A percentile compares a stretch with the other conserved stretches of the same genome.
Conservation (phyloP, 2,329 filamentous ascomycete species). For the Bipolaris bicolor region DNA sequence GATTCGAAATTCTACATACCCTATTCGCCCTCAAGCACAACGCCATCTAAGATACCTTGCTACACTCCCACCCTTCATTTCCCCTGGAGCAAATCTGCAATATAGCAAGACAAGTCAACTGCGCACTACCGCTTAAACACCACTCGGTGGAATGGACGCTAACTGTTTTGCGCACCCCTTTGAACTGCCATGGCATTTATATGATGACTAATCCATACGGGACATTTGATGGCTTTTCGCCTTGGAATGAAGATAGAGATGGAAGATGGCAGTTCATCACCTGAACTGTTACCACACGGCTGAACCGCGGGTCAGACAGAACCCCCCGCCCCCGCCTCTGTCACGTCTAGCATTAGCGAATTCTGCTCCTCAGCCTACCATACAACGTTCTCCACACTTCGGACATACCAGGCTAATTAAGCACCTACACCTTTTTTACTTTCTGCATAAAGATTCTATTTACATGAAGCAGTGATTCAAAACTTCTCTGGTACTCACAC, state of each 20-base stretch:
- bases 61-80: slow-evolving; percentile 47
- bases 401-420: too few relatives aligned
- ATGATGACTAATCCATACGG: slow-evolving; percentile 38
- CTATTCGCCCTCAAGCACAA: slow-evolving; percentile 57
- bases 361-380: too few relatives aligned
- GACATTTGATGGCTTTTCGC: slow-evolving; percentile 30
- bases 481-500: neutral
- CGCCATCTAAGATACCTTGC: slow-evolving; percentile 51
- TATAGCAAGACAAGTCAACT: slow-evolving; percentile 54
- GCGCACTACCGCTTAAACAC: slow-evolving; percentile 58
- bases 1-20: slow-evolving; percentile 56
- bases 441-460: neutral
- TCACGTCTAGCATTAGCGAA: too few relatives aligned
- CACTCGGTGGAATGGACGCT: slow-evolving; percentile 59
- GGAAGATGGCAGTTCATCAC: neutral
- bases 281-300: too few relatives aligned
- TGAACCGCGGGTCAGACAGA: too few relatives aligned
- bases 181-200: slow-evolving; percentile 45
- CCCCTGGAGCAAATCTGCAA: slow-evolving; percentile 53
- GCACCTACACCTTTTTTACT: too few relatives aligned
- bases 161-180: slow-evolving; percentile 54
- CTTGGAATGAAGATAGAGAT: slow-evolving; percentile 27
- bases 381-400: too few relatives aligned
- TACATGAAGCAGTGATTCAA: neutral
- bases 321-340: too few relatives aligned